These are phyloP conservation scores for Sugiyamaella neomexicana DNA, from an alignment of 1,139 yeast genomes.

Conservation along the genomic window DNA sequence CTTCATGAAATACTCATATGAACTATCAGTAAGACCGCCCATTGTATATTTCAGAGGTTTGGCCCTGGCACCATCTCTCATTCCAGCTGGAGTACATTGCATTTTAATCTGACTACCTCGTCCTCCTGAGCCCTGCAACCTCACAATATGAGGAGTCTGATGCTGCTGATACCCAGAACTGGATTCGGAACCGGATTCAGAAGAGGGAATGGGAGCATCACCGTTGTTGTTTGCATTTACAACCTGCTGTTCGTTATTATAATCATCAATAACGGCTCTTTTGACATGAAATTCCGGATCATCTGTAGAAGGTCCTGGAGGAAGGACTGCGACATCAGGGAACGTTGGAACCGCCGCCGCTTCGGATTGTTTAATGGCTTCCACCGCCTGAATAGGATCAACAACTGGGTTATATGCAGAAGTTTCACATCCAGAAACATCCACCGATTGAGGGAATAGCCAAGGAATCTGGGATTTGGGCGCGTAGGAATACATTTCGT, in stretches of 20 bases:
- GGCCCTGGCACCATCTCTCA: conserved; percentile 2
- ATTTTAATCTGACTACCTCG: not conserved
- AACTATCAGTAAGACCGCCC: conserved; percentile 68
- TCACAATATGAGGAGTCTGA: conserved; percentile 4
- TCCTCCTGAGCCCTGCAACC: not conserved
- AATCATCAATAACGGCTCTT: conserved; percentile 7
- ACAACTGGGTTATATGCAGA: conserved; percentile 17
- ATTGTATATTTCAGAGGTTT: conserved; percentile 36
- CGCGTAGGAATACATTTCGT: conserved; percentile 42
- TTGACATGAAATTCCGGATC: not conserved
- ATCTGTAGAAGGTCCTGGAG: not conserved
- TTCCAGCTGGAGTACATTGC: conserved; percentile 5
- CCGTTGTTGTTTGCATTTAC: not conserved
- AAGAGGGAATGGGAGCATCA: not conserved
- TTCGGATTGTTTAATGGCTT: not conserved
- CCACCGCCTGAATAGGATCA: not conserved
- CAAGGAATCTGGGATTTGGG: conserved; percentile 42
- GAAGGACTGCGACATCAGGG: not conserved
- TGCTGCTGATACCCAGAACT: not conserved
- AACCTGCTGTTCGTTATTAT: not conserved
- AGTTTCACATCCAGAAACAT: conserved; percentile 51
- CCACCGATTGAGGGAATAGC: conserved; percentile 48
- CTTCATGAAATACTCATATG: conserved; percentile 67
- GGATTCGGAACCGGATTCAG: too few species aligned
- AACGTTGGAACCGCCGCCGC: not conserved